Conservation (phyloP, 1,284 basidiomycete species). For the Ustilago esculenta region DNA sequence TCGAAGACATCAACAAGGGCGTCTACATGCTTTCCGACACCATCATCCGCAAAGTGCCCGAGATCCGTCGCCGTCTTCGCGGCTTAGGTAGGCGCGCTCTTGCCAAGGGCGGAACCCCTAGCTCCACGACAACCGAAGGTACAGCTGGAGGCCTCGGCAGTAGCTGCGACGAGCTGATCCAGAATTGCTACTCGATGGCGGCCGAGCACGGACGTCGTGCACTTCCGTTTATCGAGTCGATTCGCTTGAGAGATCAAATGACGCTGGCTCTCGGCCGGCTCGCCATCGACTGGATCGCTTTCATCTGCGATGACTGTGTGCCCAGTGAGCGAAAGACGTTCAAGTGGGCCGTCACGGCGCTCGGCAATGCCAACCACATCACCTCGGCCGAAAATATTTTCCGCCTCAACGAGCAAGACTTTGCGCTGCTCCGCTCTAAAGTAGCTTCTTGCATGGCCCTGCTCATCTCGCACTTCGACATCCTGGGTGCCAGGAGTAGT, state of each 20-base stretch:
- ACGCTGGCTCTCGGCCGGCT: conserved; percentile 60
- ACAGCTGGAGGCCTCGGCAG: conserved; percentile 27
- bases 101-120: conserved; percentile 16
- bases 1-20: conserved; percentile 88
- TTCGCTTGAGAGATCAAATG: conserved; percentile 56
- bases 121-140: conserved; percentile 26
- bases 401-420: conserved; percentile 83
- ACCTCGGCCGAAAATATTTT: conserved; percentile 87
- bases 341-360: conserved; percentile 95
- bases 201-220: conserved; percentile 74
- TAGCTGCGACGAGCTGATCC: conserved; percentile 77
- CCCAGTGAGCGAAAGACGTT: conserved; percentile 96
- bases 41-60: conserved; percentile 77
- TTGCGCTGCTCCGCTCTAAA: conserved; percentile 82
- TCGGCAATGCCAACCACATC: conserved; percentile 90
- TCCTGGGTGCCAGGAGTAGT: conserved; percentile 70
- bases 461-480: conserved; percentile 96
- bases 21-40: conserved; percentile 90
- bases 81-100: conserved; percentile 20
- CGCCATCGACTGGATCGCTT: conserved; percentile 81
- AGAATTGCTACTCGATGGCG: conserved; percentile 97
- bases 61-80: conserved; percentile 48
- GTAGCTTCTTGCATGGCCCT: conserved; percentile 97
- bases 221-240: conserved; percentile 64
- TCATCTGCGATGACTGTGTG: conserved; percentile 98